Evolutionary conservation across 331 rosid genomes (phyloP), one percentile per base, ranked within the genome.

Genomic region (Telfairia occidentalis): DNA sequence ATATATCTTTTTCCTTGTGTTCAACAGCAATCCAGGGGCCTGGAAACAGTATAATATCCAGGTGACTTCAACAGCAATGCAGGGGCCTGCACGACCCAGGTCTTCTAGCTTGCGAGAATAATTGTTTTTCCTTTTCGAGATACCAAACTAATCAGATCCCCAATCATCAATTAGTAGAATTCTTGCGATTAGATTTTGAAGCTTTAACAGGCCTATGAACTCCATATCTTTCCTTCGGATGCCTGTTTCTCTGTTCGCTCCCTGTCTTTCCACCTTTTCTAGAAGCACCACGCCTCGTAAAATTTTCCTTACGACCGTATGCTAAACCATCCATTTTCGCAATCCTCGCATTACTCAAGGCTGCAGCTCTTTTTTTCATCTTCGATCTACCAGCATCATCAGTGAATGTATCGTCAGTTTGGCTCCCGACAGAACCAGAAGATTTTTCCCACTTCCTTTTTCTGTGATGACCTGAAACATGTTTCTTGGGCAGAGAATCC

Each of bases 391-490:
- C 76, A 59, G 61, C 82, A 73, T 85, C 49, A 12, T 34, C 53
- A 50, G 43, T 18, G 55, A 78, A 78, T 52, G 63, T 34, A 24
- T 4, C 18, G 34, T 71, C 71, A 43, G 78, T 83, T 19, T 72
- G 69, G 3, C 72, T 73, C 64, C 30, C n/a, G 78, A 13, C 23
- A 9, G 65, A 67, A 57, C 63, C 76, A 58, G 60, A 52, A 78
- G 78, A 72, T 43, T 78, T 82, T 45, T 52, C 83, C 75, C 89
- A 37, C 86, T 80, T 88, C 57, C 86, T 87, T 75, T 81, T 86
- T 49, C 58, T 75, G 40, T 75, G 59, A 43, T 81, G 80, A 32
- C 38, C 23, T 15, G 59, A 78, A 74, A 71, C 84, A 16, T 55
- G 73, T 57, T 85, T 87, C 60, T 73, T 69, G 3, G 57, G 57